Base-by-base conservation (phyloP, 306 rosid genomes). In the Cucurbita maxima region DNA sequence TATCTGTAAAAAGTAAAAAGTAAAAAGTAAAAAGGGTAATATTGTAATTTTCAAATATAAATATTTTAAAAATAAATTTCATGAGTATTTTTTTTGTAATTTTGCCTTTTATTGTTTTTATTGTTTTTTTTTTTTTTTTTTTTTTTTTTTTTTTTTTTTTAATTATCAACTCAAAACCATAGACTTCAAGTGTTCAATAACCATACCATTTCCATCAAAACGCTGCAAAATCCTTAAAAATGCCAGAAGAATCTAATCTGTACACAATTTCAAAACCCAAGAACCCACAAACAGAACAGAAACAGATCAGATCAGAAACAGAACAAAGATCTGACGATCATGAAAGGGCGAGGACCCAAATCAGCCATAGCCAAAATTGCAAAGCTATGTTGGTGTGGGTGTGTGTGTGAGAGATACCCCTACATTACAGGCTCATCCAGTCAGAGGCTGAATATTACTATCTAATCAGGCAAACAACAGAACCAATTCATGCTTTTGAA, bases 341-440 rank as follows among this genome's bases (percentile, higher is more conserved):
- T 57, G 62, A 64, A 38, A 64, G 52, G 34, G 36, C 18, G 52
- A 64, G 71, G 18, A 64, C 4, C 51, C 50, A 64, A 64, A 41
- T 38, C 37, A 79, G 81, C 71, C 75, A 11, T 58, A 19, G 7
- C 6, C 72, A 70, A 72, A 62, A 62, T 48, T 11, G 58, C 18
- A 16, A 52, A 75, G 57, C 12, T 68, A 43, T 68, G 73, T 47
- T 22, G 37, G 73, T 68, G 72, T 64, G 53, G 43, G 72, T 64
- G 41, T 41, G 19, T 9, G 71, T 41, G 72, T 18, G 72, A 41
- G 71, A 43, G 52, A 64, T 43, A 19, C 36, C 19, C 36, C 19
- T 62, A 38, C 30, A 62, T 62, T 64, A 64, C 72, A 64, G 52
- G 44, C 72, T 64, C 72, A 64, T 64, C 37, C 72, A 43, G 36